A percentile compares a stretch with the other conserved stretches of the same genome.
Evolutionary conservation across 2,329 filamentous ascomycete species (phyloP).

Genomic region (Calonectria leucothoes): DNA sequence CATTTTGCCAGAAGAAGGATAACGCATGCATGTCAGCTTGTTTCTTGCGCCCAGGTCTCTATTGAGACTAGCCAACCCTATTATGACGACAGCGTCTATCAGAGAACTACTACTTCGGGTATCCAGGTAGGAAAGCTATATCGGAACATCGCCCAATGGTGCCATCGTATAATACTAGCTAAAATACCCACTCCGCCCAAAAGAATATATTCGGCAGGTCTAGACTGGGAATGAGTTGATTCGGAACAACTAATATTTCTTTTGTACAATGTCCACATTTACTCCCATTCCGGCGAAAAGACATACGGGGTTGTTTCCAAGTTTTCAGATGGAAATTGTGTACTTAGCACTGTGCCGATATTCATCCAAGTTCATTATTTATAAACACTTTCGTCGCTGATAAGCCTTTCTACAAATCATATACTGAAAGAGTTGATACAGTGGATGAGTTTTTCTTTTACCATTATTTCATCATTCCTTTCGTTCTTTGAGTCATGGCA

Average conservation of each 20-base stretch:
- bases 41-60: background rate
- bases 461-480: no score
- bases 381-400: background rate
- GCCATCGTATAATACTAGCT: background rate
- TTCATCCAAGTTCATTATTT: background rate
- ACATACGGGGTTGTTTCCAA: background rate
- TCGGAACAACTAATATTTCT: background rate
- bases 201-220: background rate
- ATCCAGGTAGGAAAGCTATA: background rate
- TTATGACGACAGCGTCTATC: background rate
- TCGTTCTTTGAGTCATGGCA: background rate
- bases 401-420: background rate
- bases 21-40: background rate
- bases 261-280: no score
- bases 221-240: background rate
- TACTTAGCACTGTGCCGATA: background rate
- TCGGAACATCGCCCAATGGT: background rate
- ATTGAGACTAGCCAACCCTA: background rate
- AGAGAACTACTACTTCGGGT: background rate
- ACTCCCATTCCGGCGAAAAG: background rate
- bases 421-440: background rate
- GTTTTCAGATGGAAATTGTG: background rate
- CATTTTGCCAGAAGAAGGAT: background rate
- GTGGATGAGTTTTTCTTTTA: background rate
- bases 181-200: background rate